Base-by-base conservation (phyloP, 1,284 basidiomycete genomes). In the Moniliophthora roreri region DNA sequence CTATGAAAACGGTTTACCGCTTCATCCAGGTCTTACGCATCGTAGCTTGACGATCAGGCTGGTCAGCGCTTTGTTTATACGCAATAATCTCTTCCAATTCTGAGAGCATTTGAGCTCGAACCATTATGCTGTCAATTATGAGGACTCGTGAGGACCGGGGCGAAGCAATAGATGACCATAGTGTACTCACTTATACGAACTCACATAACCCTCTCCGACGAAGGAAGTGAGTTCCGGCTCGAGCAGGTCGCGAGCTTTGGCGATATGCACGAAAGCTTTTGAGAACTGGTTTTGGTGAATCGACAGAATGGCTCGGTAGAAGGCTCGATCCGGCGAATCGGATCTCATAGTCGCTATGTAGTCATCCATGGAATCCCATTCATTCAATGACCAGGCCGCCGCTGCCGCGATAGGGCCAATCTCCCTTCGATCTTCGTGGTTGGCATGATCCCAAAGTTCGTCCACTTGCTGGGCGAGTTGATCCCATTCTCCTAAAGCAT, bases 311-410 rank as follows among this genome's bases (percentile, higher is more conserved):
- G 96, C 95, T 50, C 93, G 86, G 76, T 97, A 99, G 79, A 98
- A 99, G 16, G 93, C 90, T 41, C 94, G 81, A 69, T 99, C 97
- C 0, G 95, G 87, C 6, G 95, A 96, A 66, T 99, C 96, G 28
- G 80, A 76, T 65, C 92, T 93, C 93, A 99, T 97, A 2, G 91
- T 91, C 6, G 85, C 81, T 56, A 99, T 98, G 70, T 97, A 99
- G 62, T 95, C 89, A 57, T 99, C 97, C 97, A 99, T 99, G 7
- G 88, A 82, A 64, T 98, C 95, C 97, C 97, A 99, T 65, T 98
- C 94, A 59, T 91, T 90, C 53, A 98, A 72, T 4, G 94, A 94
- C 96, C 97, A 99, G 4, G 94, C 94, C 1, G 97, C 96, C 0
- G 97, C 96, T 0, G 97, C 93, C 0, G 96, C 97, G 74, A 99